Conservation (phyloP, 1,284 basidiomycete species). For the Pyrrhoderma noxium region DNA sequence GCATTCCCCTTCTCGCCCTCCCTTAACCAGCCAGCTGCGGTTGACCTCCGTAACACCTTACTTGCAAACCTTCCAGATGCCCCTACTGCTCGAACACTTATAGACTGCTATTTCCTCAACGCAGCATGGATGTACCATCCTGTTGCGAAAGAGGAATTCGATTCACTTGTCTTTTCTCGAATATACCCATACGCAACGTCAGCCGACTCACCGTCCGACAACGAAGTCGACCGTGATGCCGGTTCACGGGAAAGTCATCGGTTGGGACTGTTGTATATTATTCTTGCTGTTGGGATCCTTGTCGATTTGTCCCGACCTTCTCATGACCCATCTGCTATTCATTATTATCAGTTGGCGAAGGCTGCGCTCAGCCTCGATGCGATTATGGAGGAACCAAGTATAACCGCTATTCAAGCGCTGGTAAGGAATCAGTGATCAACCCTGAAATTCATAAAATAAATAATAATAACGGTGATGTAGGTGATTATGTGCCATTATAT, state of each 20-base stretch:
- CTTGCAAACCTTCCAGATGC: constrained; percentile 40
- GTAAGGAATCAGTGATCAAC: constrained; percentile 27
- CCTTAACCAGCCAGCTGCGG: constrained; percentile 32
- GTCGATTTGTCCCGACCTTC: constrained; percentile 43
- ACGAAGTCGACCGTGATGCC: constrained; percentile 26
- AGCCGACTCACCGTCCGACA: constrained; percentile 23
- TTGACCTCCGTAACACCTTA: constrained; percentile 37
- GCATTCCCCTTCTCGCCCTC: constrained; percentile 50
- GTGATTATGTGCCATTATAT: constrained; percentile 66
- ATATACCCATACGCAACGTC: constrained; percentile 37
- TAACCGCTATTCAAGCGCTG: constrained; percentile 55
- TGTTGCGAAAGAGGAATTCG: constrained; percentile 48
- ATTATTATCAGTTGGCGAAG: constrained; percentile 53
- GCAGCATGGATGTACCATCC: constrained; percentile 67
- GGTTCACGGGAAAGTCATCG: constrained; percentile 41
- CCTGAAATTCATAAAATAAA: too few relatives aligned
- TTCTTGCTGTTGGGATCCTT: constrained; percentile 41
- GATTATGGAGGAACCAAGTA: constrained; percentile 54
- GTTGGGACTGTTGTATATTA: constrained; percentile 33
- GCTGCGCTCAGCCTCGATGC: constrained; percentile 53
- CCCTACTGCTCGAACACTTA: constrained; percentile 36
- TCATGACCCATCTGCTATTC: constrained; percentile 43
- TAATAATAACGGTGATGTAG: constrained; percentile 26
- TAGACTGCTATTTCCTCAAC: constrained; percentile 51
- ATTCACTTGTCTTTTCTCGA: constrained; percentile 41